phyloP scores from a whole-genome alignment of 768 basidiomycete species.

The Leccinum ochraceum region DNA sequence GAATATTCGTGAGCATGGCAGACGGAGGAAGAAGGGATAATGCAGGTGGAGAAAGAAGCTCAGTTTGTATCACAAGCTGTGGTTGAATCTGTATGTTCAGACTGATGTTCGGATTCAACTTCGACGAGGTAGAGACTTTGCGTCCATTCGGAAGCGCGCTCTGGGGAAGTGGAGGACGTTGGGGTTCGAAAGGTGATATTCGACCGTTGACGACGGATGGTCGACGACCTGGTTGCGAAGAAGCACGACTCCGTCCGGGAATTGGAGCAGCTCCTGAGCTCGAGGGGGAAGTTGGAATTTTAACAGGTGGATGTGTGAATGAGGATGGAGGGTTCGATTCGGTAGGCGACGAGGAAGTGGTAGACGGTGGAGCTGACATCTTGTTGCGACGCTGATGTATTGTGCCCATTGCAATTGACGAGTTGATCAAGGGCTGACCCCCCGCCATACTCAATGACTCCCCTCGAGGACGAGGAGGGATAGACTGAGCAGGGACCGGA shows the following conservation, averaged over 20 bases:
- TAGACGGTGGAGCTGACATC: constrained; percentile 57
- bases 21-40: constrained; percentile 45
- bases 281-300: constrained; percentile 40
- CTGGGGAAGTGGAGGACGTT: constrained; percentile 53
- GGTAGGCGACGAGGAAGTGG: constrained; percentile 35
- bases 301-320: constrained; percentile 34
- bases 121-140: constrained; percentile 65
- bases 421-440: constrained; percentile 52
- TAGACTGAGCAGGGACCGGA: constrained; percentile 40
- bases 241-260: constrained; percentile 60
- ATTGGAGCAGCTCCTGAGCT: constrained; percentile 37
- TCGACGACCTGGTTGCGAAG: constrained; percentile 75
- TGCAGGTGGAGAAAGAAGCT: constrained; percentile 43
- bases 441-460: constrained; percentile 43
- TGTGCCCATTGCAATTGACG: constrained; percentile 60
- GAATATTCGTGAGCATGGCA: constrained; percentile 55
- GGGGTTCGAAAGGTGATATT: constrained; percentile 50
- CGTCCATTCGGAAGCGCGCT: constrained; percentile 45
- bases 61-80: constrained; percentile 52
- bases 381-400: constrained; percentile 71
- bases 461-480: constrained; percentile 55
- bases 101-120: constrained; percentile 48
- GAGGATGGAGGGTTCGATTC: constrained; percentile 40
- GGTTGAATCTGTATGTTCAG: constrained; percentile 49
- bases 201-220: constrained; percentile 57